Conservation (phyloP, 2,329 filamentous ascomycete species). For the Leptographium wingfieldii region DNA sequence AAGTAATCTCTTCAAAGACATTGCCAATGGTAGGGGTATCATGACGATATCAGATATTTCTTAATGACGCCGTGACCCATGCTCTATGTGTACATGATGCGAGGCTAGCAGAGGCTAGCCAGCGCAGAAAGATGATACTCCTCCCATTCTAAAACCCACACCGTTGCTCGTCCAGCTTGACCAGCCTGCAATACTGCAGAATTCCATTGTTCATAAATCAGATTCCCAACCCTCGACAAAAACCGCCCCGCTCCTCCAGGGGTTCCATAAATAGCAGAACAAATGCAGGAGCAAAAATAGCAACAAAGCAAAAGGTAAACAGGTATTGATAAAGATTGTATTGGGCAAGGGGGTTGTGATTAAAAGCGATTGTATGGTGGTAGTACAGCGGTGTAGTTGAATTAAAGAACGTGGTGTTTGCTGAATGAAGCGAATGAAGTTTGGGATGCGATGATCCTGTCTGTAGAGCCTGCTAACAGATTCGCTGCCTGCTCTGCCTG, state of each 20-base stretch:
- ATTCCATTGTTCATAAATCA: neutral
- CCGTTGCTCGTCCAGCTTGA: neutral
- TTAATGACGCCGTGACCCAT: slow-evolving; percentile 9
- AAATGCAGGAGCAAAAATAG: neutral
- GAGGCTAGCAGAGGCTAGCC: neutral
- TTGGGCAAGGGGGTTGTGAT: slow-evolving; percentile 5
- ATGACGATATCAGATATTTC: slow-evolving; percentile 4
- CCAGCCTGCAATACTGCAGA: neutral
- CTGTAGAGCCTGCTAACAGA: neutral
- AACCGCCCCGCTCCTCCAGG: neutral
- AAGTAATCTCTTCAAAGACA: neutral
- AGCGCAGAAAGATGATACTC: neutral
- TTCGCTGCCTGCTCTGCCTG: neutral
- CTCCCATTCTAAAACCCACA: neutral
- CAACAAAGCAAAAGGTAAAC: neutral
- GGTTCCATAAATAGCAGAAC: neutral
- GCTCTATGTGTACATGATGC: slow-evolving; percentile 5
- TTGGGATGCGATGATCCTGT: neutral
- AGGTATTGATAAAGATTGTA: slow-evolving; percentile 1
- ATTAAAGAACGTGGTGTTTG: slow-evolving; percentile 1
- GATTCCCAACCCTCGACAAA: neutral
- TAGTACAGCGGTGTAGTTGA: slow-evolving; percentile 12
- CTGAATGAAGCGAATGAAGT: slow-evolving; percentile 8
- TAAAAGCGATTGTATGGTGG: slow-evolving; percentile 13
- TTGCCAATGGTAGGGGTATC: slow-evolving; percentile 4